phyloP scores from a whole-genome alignment of 1,284 basidiomycete species.

The Pseudozyma sp. region DNA sequence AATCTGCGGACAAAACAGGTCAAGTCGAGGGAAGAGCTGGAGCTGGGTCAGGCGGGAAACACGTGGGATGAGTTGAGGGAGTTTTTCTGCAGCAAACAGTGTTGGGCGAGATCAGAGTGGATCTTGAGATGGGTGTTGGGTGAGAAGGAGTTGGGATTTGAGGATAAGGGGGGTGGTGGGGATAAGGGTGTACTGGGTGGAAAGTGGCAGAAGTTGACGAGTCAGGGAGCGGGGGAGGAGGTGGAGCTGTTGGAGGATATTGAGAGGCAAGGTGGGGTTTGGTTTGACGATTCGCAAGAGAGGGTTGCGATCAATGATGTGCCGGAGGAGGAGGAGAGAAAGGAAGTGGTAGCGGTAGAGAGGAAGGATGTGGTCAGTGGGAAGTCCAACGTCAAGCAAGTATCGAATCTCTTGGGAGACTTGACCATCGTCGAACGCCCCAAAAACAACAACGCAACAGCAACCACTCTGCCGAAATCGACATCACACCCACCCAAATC shows the following conservation, averaged over 20 bases:
- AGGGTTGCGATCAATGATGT: not conserved
- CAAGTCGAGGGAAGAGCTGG: slow-evolving; percentile 17
- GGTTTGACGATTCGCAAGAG: not conserved
- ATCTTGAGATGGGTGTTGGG: slow-evolving; percentile 40
- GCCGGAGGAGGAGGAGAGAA: not conserved
- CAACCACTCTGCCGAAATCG: not conserved
- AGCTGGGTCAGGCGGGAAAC: slow-evolving; percentile 31
- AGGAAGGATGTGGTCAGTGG: not conserved
- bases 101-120: slow-evolving; percentile 44
- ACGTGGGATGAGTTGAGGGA: slow-evolving; percentile 30
- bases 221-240: slow-evolving; percentile 77
- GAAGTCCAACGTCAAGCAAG: not conserved
- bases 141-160: slow-evolving; percentile 24
- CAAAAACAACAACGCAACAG: not conserved
- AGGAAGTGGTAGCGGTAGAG: not conserved
- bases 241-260: slow-evolving; percentile 49
- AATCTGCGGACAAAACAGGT: slow-evolving; percentile 20
- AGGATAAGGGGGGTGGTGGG: slow-evolving; percentile 79
- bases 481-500: not conserved
- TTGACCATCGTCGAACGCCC: slow-evolving; percentile 26
- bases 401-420: slow-evolving; percentile 16
- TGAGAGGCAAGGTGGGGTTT: slow-evolving; percentile 17
- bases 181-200: slow-evolving; percentile 77
- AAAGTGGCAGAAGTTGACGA: slow-evolving; percentile 85
- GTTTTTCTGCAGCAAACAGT: slow-evolving; percentile 29